These are phyloP conservation scores for Epichloe elymi DNA, from an alignment of 2,329 filamentous ascomycete species.

Conservation along the genomic window DNA sequence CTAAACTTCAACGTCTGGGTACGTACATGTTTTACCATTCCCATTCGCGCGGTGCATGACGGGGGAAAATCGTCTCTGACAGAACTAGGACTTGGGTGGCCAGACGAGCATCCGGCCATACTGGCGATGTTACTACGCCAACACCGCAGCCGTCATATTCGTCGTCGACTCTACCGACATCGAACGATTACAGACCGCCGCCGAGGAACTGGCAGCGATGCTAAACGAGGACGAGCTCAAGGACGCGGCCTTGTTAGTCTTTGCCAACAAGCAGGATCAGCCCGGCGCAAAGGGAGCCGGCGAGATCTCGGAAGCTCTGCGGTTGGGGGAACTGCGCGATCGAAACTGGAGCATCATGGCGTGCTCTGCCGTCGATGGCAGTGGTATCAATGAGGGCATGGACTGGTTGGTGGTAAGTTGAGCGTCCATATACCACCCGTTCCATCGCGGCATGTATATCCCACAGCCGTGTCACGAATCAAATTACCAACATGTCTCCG, in stretches of 20 bases:
- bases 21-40: conserved; percentile 23
- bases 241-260: conserved; percentile 84
- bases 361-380: conserved; percentile 90
- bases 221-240: conserved; percentile 92
- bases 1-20: conserved; percentile 98
- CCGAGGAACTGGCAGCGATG: conserved; percentile 90
- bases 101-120: conserved; percentile 98
- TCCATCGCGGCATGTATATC: background rate
- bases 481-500: background rate
- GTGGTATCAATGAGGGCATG: conserved; percentile 94
- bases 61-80: background rate
- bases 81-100: conserved; percentile 67
- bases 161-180: conserved; percentile 98
- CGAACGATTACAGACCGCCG: conserved; percentile 80
- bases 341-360: conserved; percentile 99
- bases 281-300: conserved; percentile 92
- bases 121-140: conserved; percentile 98
- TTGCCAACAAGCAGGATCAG: conserved; percentile 98
- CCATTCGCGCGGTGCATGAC: background rate
- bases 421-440: background rate
- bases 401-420: conserved; percentile 83
- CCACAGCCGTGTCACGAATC: background rate
- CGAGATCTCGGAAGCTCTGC: conserved; percentile 89
- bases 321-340: conserved; percentile 80
- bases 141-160: conserved; percentile 96